A percentile compares a stretch with the other conserved stretches of the same genome.
phyloP scores from a whole-genome alignment of 371 early-diverging fungal species.

The Lichtheimia corymbifera region DNA sequence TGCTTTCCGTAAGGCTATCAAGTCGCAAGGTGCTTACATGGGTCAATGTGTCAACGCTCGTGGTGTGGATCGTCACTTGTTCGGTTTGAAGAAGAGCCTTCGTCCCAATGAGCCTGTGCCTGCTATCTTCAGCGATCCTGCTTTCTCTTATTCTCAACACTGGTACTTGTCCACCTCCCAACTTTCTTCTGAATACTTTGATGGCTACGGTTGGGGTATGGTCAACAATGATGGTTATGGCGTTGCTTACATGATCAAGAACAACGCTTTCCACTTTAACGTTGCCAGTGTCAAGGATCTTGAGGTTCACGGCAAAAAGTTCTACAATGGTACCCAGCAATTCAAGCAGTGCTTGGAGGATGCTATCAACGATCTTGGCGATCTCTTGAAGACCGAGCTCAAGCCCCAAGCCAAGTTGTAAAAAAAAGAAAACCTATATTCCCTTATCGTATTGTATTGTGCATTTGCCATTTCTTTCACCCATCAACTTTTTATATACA shows the following conservation, averaged over 20 bases:
- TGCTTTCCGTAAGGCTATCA: conserved; percentile 74
- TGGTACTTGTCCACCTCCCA: conserved; percentile 96
- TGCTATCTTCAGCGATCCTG: conserved; percentile 82
- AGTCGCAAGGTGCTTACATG: conserved; percentile 82
- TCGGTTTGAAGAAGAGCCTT: conserved; percentile 67
- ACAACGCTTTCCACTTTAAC: conserved; percentile 83
- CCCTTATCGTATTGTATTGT: too few relatives aligned
- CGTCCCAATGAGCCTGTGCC: conserved; percentile 78
- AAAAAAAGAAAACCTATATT: conserved; percentile 1
- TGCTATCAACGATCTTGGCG: conserved; percentile 73
- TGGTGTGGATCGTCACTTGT: conserved; percentile 93
- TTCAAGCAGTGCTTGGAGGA: conserved; percentile 62
- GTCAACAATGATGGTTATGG: conserved; percentile 95
- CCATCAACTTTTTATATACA: too few relatives aligned
- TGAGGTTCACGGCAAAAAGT: conserved; percentile 48
- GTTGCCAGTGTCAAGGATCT: conserved; percentile 69
- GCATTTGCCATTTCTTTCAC: too few relatives aligned
- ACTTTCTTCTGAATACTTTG: conserved; percentile 87
- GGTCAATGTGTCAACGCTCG: conserved; percentile 74
- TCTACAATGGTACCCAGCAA: conserved; percentile 47
- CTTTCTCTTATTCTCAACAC: conserved; percentile 77
- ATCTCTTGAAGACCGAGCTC: conserved; percentile 58
- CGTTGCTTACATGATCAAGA: conserved; percentile 92
- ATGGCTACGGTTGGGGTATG: conserved; percentile 95
- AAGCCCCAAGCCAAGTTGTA: conserved; percentile 55